These are phyloP conservation scores for Aspergillus aculeatinus DNA, from an alignment of 2,329 filamentous ascomycete species.

Conservation along the genomic window DNA sequence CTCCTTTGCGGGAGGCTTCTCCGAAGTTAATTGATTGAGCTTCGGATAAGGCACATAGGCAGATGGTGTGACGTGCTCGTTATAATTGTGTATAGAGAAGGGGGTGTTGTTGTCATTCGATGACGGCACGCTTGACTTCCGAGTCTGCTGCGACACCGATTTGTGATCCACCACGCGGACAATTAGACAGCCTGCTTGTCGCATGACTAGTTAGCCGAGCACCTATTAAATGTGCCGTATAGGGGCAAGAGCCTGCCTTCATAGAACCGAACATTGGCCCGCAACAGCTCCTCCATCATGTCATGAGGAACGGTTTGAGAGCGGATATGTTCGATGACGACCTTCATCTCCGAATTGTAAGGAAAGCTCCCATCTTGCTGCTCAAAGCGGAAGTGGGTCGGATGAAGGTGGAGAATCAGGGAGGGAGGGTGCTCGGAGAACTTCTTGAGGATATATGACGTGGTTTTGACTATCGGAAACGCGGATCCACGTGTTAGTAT, in stretches of 20 bases:
- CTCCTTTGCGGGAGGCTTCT: constrained; percentile 29
- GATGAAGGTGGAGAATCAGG: constrained; percentile 79
- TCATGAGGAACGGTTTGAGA: constrained; percentile 82
- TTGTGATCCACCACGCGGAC: constrained; percentile 92
- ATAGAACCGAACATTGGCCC: constrained; percentile 76
- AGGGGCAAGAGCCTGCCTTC: constrained; percentile 58
- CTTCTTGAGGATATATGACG: constrained; percentile 78
- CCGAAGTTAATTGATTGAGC: constrained; percentile 36
- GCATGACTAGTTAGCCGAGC: constrained; percentile 9
- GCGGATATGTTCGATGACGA: constrained; percentile 74
- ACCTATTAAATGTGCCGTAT: neutral
- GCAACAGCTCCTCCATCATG: constrained; percentile 74
- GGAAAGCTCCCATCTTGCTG: constrained; percentile 88
- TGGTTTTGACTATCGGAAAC: constrained; percentile 62
- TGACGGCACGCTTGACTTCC: constrained; percentile 54
- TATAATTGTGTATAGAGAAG: constrained; percentile 91
- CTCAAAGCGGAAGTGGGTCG: constrained; percentile 86
- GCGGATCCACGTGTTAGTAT: constrained; percentile 21
- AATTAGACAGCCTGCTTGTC: constrained; percentile 69
- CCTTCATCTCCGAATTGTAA: constrained; percentile 88
- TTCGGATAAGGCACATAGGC: constrained; percentile 73
- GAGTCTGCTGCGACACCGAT: constrained; percentile 60
- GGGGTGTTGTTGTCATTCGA: constrained; percentile 63
- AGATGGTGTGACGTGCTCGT: constrained; percentile 84
- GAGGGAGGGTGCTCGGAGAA: constrained; percentile 73